Percentiles rank a stretch among this genome's conserved stretches.
Conservation (phyloP, 257 asterid species). For the Nicotiana tomentosiformis region DNA sequence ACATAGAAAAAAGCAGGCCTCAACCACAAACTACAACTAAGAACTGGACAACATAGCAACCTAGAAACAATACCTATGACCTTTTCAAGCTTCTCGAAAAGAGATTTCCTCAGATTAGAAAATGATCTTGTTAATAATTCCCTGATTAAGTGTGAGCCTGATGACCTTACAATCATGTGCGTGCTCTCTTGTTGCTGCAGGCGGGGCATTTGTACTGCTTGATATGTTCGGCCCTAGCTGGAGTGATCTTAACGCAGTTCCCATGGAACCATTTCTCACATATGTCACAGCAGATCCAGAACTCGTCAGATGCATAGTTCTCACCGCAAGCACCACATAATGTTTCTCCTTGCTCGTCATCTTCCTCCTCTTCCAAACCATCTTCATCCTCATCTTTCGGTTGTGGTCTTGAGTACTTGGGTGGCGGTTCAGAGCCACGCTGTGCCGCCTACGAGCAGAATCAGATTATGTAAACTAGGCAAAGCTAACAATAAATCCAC, state of each 20-base stretch:
- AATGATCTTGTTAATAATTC: too few species aligned
- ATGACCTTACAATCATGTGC: slow-evolving; percentile 28
- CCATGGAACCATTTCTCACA: slow-evolving; percentile 86
- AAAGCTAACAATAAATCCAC: not conserved
- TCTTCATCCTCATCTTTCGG: slow-evolving; percentile 35
- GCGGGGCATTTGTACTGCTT: slow-evolving; percentile 78
- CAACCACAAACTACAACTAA: too few species aligned
- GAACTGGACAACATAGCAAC: too few species aligned
- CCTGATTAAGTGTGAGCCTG: too few species aligned
- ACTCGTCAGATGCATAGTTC: slow-evolving; percentile 52
- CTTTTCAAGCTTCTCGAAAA: too few species aligned
- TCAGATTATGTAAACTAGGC: not conserved
- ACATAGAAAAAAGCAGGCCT: too few species aligned
- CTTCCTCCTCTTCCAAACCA: slow-evolving; percentile 34
- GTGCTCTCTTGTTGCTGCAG: slow-evolving; percentile 52
- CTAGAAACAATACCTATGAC: too few species aligned
- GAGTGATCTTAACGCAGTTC: slow-evolving; percentile 69
- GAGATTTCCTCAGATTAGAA: too few species aligned
- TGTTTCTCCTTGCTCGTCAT: slow-evolving; percentile 52
- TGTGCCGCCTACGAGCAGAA: not conserved
- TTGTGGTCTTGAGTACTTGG: slow-evolving; percentile 31
- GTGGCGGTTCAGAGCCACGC: slow-evolving; percentile 20
- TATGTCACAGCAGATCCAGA: slow-evolving; percentile 71
- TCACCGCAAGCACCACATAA: slow-evolving; percentile 65
- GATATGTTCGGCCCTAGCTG: slow-evolving; percentile 78